Evolutionary conservation across 805 yeast species (phyloP).

Genomic region (Saccharomycopsis malanga): DNA sequence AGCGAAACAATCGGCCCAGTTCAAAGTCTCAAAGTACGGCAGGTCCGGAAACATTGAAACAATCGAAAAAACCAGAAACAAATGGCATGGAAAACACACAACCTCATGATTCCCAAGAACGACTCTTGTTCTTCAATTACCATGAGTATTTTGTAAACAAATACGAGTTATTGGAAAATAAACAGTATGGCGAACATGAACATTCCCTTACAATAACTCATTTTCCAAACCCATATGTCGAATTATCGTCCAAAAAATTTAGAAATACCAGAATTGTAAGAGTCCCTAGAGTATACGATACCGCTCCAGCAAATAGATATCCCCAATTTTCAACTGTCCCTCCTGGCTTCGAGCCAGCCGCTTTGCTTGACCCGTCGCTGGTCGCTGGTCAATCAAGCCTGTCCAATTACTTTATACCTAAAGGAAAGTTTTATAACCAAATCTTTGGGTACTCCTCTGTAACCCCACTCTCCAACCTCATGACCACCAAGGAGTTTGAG

Average conservation of each 20-base stretch:
- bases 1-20: background rate
- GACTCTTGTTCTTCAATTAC: constrained; percentile 50
- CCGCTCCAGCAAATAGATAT: constrained; percentile 25
- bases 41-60: background rate
- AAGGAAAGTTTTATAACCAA: constrained; percentile 36
- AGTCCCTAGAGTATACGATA: constrained; percentile 47
- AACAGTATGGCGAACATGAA: constrained; percentile 16
- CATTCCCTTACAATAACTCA: constrained; percentile 49
- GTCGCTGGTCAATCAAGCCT: background rate
- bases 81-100: background rate
- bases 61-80: background rate
- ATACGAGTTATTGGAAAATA: constrained; percentile 25
- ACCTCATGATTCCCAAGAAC: background rate
- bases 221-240: constrained; percentile 52
- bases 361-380: constrained; percentile 32
- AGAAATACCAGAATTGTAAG: constrained; percentile 51
- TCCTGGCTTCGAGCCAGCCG: constrained; percentile 65
- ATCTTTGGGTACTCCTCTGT: constrained; percentile 46
- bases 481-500: constrained; percentile 34
- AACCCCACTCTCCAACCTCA: constrained; percentile 40
- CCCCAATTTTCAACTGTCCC: constrained; percentile 49
- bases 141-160: constrained; percentile 46
- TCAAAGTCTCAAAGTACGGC: background rate
- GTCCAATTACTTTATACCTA: constrained; percentile 29
- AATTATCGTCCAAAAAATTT: constrained; percentile 28